Conservation (phyloP, 768 basidiomycete species). For the Lactarius sanguifluus region DNA sequence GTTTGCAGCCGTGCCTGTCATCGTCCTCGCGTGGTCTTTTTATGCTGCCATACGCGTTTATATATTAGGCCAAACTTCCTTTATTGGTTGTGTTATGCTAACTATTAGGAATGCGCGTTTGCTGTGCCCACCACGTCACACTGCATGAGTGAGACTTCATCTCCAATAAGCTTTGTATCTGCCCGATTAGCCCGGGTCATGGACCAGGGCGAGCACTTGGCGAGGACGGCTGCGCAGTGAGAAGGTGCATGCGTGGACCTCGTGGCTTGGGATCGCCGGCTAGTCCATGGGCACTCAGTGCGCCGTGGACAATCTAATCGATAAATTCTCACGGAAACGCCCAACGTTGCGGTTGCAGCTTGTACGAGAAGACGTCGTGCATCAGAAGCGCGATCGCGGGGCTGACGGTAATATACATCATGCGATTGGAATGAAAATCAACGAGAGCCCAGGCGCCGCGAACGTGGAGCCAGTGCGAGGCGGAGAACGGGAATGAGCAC, state of each 20-base stretch:
- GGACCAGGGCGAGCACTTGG: background rate
- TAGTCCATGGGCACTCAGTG: constrained; percentile 5
- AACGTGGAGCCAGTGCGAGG: background rate
- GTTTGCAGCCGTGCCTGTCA: constrained; percentile 13
- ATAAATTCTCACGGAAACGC: constrained; percentile 13
- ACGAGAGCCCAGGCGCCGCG: background rate
- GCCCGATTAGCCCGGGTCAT: background rate
- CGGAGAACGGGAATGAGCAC: background rate
- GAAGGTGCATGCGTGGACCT: constrained; percentile 20
- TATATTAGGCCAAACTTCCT: constrained; percentile 14
- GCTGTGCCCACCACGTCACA: constrained; percentile 24
- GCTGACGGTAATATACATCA: constrained; percentile 5
- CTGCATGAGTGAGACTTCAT: constrained; percentile 16
- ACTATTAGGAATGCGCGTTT: constrained; percentile 13
- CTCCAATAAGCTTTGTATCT: background rate
- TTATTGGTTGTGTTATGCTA: constrained; percentile 10
- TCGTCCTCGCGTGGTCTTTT: constrained; percentile 9
- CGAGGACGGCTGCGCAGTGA: background rate
- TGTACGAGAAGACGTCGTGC: constrained; percentile 9
- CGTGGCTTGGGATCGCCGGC: constrained; percentile 15
- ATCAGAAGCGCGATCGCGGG: constrained; percentile 25
- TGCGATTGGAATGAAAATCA: constrained; percentile 1
- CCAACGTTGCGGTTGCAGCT: constrained; percentile 13
- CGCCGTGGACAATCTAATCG: constrained; percentile 19
- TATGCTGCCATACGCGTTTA: constrained; percentile 14